Evolutionary conservation across 2,329 filamentous ascomycete genomes (phyloP).

Genomic region (Hymenoscyphus linearis): DNA sequence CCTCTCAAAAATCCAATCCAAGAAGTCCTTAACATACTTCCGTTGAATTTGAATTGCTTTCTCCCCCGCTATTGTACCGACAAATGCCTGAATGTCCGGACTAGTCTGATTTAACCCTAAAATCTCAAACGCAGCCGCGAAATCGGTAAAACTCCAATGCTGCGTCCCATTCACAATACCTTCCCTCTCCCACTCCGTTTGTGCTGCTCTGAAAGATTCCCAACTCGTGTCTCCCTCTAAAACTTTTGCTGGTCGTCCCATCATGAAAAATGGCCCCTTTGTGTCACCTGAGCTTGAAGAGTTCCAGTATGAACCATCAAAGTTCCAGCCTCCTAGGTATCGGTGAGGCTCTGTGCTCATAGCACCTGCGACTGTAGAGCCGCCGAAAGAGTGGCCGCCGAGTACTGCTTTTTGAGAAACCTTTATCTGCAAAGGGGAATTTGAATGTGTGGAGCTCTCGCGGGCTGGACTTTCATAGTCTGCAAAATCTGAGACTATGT

Average conservation of each 20-base stretch:
- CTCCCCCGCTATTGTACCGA: background rate
- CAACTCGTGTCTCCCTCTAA: background rate
- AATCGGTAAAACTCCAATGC: background rate
- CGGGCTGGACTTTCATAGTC: no score
- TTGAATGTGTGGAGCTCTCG: no score
- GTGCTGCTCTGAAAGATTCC: background rate
- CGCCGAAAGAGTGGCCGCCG: background rate
- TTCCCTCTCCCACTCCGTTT: background rate
- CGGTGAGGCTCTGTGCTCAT: background rate
- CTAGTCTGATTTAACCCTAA: background rate
- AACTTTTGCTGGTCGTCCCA: background rate
- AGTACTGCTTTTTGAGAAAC: background rate
- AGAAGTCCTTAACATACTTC: background rate
- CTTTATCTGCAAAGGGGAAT: no score
- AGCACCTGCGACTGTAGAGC: background rate
- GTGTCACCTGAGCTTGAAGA: background rate
- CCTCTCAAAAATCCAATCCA: background rate
- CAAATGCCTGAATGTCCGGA: background rate
- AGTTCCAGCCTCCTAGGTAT: background rate
- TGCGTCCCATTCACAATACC: background rate
- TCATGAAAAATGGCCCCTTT: background rate
- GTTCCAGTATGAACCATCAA: background rate
- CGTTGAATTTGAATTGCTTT: background rate
- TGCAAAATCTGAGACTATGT: no score
- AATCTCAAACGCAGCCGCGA: background rate